Evolutionary conservation across 805 yeast species (phyloP), one percentile per base, ranked within the genome.

Genomic region (Teunomyces pallodes): DNA sequence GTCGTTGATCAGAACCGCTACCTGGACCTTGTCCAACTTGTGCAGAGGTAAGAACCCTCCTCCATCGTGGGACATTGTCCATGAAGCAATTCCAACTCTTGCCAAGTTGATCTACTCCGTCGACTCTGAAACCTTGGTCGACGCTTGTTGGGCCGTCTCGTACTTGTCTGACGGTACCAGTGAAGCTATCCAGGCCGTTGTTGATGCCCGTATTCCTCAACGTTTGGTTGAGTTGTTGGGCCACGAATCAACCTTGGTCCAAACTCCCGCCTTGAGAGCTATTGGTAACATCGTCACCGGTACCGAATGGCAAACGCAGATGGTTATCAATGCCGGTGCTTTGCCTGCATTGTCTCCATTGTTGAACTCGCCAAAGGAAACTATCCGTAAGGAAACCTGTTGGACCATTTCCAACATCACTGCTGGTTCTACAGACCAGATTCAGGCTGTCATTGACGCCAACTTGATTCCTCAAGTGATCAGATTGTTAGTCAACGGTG

Each of bases 341-440:
- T 77, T 94, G 60, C 83, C 87, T 31, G 96, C 96, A 16, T 76
- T 94, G 53, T 83, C 85, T 45, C 88, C 87, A 42, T 77, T 94
- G 55, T 78, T 94, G 60, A 76, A 81, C 54, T 87, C 96, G 29
- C 82, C 89, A 50, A 90, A 91, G 76, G 99, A 94, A 68, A 82
- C 94, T 13, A 86, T 94, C 58, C 84, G 94, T 65, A 94, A 94
- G 69, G 99, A 94, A 75, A 96, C 98, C 4, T 90, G 99, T 75
- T 94, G 99, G 99, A 92, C 99, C 33, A 85, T 94, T 54, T 91
- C 97, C 50, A 94, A 94, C 72, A 91, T 94, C 65, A 94, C 99
- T 31, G 99, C 99, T 17, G 99, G 99, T 61, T 94, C 89, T 67
- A 73, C 91, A 17, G 91, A 87, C 53, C 99, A 94, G 76, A 90